A percentile compares a stretch with the other conserved stretches of the same genome.
These are phyloP conservation scores for Corynascus novoguineensis DNA, from an alignment of 495 filamentous ascomycete genomes.

Conservation along the genomic window DNA sequence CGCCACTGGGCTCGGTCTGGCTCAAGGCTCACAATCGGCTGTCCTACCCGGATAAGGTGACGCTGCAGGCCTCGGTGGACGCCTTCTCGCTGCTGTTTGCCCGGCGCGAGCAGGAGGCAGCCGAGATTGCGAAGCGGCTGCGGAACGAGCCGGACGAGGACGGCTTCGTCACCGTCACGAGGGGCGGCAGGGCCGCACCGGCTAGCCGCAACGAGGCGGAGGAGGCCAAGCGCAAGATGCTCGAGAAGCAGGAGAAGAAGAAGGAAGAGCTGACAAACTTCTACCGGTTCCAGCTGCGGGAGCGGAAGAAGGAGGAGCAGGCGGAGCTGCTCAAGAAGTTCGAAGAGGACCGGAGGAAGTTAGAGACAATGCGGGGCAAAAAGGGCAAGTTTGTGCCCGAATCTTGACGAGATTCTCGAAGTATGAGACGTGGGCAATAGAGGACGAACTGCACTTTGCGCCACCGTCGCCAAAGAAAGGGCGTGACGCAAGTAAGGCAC, in stretches of 20 bases:
- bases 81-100: conserved; percentile 73
- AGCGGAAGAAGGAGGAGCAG: conserved; percentile 80
- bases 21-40: conserved; percentile 62
- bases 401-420: too few species aligned
- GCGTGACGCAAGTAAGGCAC: not conserved
- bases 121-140: conserved; percentile 54
- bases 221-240: conserved; percentile 64
- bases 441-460: not conserved
- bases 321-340: conserved; percentile 60
- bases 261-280: conserved; percentile 68
- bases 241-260: conserved; percentile 61
- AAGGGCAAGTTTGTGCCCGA: conserved; percentile 55
- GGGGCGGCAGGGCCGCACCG: conserved; percentile 67
- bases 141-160: conserved; percentile 84
- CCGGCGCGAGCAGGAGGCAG: conserved; percentile 59
- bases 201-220: conserved; percentile 70
- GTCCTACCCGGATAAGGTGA: conserved; percentile 59
- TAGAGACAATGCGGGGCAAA: conserved; percentile 55
- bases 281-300: conserved; percentile 88
- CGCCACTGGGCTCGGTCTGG: conserved; percentile 54
- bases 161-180: conserved; percentile 87
- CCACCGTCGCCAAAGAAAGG: not conserved
- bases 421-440: not conserved
- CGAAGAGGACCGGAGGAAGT: conserved; percentile 58
- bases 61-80: conserved; percentile 66